phyloP scores from a whole-genome alignment of 306 rosid genomes.

The Prinsepia uniflora region DNA sequence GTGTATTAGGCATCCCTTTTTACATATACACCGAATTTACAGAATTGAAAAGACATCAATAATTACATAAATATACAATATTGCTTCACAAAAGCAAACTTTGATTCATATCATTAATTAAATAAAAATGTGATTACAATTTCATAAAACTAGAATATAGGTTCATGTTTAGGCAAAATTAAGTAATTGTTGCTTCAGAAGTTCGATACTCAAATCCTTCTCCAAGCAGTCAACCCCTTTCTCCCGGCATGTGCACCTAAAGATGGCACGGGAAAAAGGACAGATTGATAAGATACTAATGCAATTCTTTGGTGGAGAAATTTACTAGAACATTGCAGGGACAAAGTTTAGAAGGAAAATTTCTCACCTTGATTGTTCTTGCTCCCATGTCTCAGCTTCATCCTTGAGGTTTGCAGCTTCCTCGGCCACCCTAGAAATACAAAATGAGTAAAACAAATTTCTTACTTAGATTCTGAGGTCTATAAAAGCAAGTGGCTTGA shows the following conservation, averaged over 20 bases:
- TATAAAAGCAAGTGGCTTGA: not conserved
- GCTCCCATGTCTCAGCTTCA: conserved; percentile 58
- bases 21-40: too few relatives aligned
- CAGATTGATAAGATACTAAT: conserved; percentile 2
- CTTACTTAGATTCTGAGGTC: not conserved
- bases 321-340: conserved; percentile 6
- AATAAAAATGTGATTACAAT: too few relatives aligned
- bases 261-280: conserved; percentile 25
- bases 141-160: too few relatives aligned
- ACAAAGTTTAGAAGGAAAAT: conserved; percentile 14
- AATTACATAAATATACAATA: too few relatives aligned
- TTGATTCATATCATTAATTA: too few relatives aligned
- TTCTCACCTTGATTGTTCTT: conserved; percentile 54
- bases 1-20: too few relatives aligned
- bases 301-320: conserved; percentile 1
- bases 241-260: conserved; percentile 48
- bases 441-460: conserved; percentile 19
- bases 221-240: conserved; percentile 43
- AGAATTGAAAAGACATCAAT: too few relatives aligned
- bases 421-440: conserved; percentile 63
- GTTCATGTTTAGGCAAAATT: too few relatives aligned
- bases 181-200: conserved; percentile 72
- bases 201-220: conserved; percentile 47
- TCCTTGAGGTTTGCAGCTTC: conserved; percentile 66
- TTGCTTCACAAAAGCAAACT: too few relatives aligned